Evolutionary conservation across 106 monocot species (phyloP), one percentile per base, ranked within the genome.

Genomic region (Allium cepa): DNA sequence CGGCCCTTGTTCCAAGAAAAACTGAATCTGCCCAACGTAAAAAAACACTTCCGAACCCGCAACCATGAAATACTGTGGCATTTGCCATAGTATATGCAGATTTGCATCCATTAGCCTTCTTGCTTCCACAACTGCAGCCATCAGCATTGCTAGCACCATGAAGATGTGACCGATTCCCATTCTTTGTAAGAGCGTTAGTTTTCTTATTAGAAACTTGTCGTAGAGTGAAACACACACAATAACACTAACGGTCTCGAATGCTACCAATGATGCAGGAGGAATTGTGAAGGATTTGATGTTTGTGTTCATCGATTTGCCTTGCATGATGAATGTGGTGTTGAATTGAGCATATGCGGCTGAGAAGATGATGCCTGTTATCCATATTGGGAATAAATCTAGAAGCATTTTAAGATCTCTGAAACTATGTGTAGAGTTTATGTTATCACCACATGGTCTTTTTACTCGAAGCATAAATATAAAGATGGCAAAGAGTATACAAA

Each of bases 1-100:
- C 0, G 87, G 87, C 0, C 71, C 71, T 51, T 88, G 75, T 7
- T 75, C 81, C n/a, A 84, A 77, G 75, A 88, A 88, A 65, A 88
- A 88, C 76, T 84, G 80, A 0, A 84, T 66, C 50, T 81, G 88
- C 5, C 75, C 78, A 11, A 84, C 70, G 10, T 73, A 76, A 27
- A 17, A 67, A 36, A 88, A 81, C 2, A 73, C 74, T 17, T 88
- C 88, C 0, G 81, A 59, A 8, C 65, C 72, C 3, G 67, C 81
- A 5, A 81, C 17, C 11, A 84, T n/a, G 46, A 81, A 81, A 70
- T 69, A 83, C 57, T 78, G 83, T 4, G 83, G 87, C 14, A 81
- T 60, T 61, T 87, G 87, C 80, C 83, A 83, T 3, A 57, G 6
- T 10, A 78, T 75, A 45, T 59, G 70, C 11, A 80, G 8, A 0